Conservation (phyloP, 1,284 basidiomycete species). For the Pterula multifida region DNA sequence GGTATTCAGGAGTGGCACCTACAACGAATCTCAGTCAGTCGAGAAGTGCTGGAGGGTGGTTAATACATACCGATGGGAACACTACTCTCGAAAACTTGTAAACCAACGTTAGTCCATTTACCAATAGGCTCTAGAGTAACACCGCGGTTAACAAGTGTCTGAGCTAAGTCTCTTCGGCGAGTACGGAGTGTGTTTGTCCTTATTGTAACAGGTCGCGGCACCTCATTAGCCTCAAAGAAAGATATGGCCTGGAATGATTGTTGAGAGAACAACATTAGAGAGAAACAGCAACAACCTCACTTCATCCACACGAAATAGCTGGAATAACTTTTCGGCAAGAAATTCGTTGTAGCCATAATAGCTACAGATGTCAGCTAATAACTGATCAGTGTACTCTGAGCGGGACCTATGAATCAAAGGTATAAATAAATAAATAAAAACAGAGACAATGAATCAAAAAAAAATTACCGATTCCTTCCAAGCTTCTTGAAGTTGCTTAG, state of each 20-base stretch:
- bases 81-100: slow-evolving; percentile 94
- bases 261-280: slow-evolving; percentile 9
- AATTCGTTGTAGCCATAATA: slow-evolving; percentile 99
- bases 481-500: slow-evolving; percentile 66
- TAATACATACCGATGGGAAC: slow-evolving; percentile 78
- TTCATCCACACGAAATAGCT: slow-evolving; percentile 88
- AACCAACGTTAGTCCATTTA: slow-evolving; percentile 96
- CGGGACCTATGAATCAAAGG: slow-evolving; percentile 53
- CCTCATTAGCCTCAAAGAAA: slow-evolving; percentile 98
- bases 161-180: slow-evolving; percentile 87
- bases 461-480: slow-evolving; percentile 61
- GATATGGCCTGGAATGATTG: slow-evolving; percentile 92
- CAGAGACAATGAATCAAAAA: slow-evolving; percentile 5
- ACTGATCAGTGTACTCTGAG: slow-evolving; percentile 77
- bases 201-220: slow-evolving; percentile 93
- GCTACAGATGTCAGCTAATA: slow-evolving; percentile 79
- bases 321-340: slow-evolving; percentile 89
- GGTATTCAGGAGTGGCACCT: slow-evolving; percentile 95
- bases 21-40: background rate
- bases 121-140: slow-evolving; percentile 97
- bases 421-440: slow-evolving; percentile 10
- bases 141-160: slow-evolving; percentile 89
- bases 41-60: background rate
- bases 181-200: slow-evolving; percentile 96
- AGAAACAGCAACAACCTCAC: slow-evolving; percentile 26